These are phyloP conservation scores for Boletus speciosus DNA, from an alignment of 768 basidiomycete species.

Conservation along the genomic window DNA sequence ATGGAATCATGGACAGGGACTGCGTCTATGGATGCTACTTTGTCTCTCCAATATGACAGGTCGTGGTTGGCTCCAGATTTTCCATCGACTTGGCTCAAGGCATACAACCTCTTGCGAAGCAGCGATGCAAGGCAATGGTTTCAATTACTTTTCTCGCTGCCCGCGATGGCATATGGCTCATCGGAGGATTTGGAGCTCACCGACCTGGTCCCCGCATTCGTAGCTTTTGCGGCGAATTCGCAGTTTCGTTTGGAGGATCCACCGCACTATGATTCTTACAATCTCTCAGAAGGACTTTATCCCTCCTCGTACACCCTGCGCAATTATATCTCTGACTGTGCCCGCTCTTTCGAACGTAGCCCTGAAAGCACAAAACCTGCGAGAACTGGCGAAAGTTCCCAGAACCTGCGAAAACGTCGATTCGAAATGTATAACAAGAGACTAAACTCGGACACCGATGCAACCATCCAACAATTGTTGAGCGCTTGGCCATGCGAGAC, in stretches of 20 bases:
- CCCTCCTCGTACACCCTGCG: constrained; percentile 1
- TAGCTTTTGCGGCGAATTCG: constrained; percentile 29
- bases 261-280: constrained; percentile 14
- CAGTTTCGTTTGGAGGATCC: constrained; percentile 10
- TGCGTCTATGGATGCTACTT: background rate
- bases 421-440: constrained; percentile 3
- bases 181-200: background rate
- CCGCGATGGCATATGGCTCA: constrained; percentile 31
- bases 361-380: constrained; percentile 5
- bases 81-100: constrained; percentile 23
- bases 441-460: background rate
- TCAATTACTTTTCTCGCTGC: constrained; percentile 30
- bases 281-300: constrained; percentile 9
- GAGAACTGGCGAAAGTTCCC: background rate
- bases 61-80: constrained; percentile 28
- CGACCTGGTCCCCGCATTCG: constrained; percentile 26
- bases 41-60: constrained; percentile 24
- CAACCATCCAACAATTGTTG: background rate
- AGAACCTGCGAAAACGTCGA: constrained; percentile 2
- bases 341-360: constrained; percentile 8
- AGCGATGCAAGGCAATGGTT: constrained; percentile 9
- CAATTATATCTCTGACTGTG: background rate
- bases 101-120: constrained; percentile 26
- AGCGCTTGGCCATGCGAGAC: constrained; percentile 20
- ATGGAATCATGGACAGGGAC: constrained; percentile 4